Base-by-base conservation (phyloP, 306 rosid species). In the Ochetophila trinervis region DNA sequence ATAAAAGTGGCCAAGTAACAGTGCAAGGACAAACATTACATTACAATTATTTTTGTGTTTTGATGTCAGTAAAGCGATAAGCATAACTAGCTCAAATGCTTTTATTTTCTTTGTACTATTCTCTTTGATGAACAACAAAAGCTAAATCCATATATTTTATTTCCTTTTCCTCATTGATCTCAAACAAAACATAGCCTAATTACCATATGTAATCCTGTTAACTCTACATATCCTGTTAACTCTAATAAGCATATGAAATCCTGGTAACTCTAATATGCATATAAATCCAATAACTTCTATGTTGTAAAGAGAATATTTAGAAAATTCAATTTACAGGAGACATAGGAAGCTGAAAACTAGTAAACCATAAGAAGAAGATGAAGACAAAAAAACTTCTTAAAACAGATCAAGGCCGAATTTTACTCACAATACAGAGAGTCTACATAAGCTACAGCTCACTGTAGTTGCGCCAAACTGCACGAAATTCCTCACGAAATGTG, bases 381-480 rank as follows among this genome's bases (percentile, higher is more conserved):
- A 34, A 13, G 63, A 67, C 22, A 10, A 19, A 50, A n/a, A 2
- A 57, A 22, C 4, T 37, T 13, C 5, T 14, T 1, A 8, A 57
- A 56, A 71, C 8, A 4, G 19, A 40, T 24, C 49, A 66, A 56
- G 62, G 59, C 67, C 60, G 62, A 64, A 56, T 73, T 68, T n/a
- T 65, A 78, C 96, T 87, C 76, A 82, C 95, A 50, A 67, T 64
- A 69, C 65, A 60, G 73, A 63, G 76, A 73, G 36, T 73, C 59
- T 72, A 69, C n/a, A 37, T 24, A 78, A 77, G 51, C 84, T 89
- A 93, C 76, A 93, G 91, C 69, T 93, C 99, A 45, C 99, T 93
- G 71, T 93, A 93, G 77, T 93, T 93, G 88, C 99, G 99, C 99
- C 99, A 93, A 34, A 93, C 99, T 34, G 94, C 91, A 57, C 99